Percentiles rank a stretch among this genome's conserved stretches.
These are phyloP conservation scores for Rhodotorula sp. DNA, from an alignment of 1,284 basidiomycete genomes.

Conservation along the genomic window DNA sequence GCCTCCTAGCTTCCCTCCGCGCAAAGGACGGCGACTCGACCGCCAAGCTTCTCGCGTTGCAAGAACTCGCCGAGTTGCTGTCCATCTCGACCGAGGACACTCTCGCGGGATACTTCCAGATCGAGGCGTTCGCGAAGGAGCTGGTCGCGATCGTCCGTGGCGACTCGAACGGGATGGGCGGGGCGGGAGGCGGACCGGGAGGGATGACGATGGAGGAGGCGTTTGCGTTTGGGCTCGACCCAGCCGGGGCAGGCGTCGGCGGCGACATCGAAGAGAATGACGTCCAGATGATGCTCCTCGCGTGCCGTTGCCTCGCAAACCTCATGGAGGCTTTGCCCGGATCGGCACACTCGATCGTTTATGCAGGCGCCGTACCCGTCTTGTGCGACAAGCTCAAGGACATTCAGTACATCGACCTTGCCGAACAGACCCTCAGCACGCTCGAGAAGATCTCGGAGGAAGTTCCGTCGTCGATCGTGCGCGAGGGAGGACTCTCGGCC, in stretches of 20 bases:
- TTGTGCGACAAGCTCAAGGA: conserved; percentile 92
- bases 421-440: conserved; percentile 92
- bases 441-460: conserved; percentile 96
- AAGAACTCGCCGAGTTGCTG: conserved; percentile 90
- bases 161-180: conserved; percentile 48
- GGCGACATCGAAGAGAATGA: conserved; percentile 35
- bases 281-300: conserved; percentile 68
- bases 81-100: conserved; percentile 98
- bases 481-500: conserved; percentile 86
- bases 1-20: conserved; percentile 77
- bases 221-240: conserved; percentile 54
- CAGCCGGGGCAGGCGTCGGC: conserved; percentile 30
- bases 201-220: conserved; percentile 49
- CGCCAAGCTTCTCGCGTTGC: conserved; percentile 80
- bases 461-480: conserved; percentile 87
- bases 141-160: conserved; percentile 90
- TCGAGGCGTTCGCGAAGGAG: conserved; percentile 88
- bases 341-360: conserved; percentile 88
- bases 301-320: conserved; percentile 91
- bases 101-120: conserved; percentile 88
- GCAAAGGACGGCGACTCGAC: conserved; percentile 58
- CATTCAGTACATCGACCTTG: conserved; percentile 93
- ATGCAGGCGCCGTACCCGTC: conserved; percentile 90
- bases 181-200: conserved; percentile 52
- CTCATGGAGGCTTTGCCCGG: conserved; percentile 95